Conservation (phyloP, 306 rosid species). For the Castanea crenata region DNA sequence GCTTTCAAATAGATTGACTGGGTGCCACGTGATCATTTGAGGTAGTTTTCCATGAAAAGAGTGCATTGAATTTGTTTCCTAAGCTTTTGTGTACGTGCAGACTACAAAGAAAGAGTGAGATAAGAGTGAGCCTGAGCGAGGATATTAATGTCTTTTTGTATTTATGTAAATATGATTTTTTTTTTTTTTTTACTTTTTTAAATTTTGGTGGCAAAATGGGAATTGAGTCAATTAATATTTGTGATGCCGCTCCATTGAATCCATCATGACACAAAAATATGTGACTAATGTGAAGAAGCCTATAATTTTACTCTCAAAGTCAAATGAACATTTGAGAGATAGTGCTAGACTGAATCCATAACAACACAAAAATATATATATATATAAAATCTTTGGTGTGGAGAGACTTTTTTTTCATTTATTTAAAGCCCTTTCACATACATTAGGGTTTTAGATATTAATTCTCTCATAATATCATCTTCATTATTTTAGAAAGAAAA, state of each 20-base stretch:
- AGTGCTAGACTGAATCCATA: no score
- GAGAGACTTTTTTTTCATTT: not conserved
- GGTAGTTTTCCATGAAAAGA: not conserved
- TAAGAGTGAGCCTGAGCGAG: slow-evolving; percentile 33
- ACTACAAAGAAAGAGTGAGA: not conserved
- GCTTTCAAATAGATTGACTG: slow-evolving; percentile 13
- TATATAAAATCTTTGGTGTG: no score
- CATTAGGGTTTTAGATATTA: not conserved
- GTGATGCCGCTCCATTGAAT: no score
- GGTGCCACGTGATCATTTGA: not conserved
- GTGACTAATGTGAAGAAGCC: no score
- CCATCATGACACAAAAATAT: no score
- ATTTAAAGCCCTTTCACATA: not conserved
- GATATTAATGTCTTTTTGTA: slow-evolving; percentile 24
- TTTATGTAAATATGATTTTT: slow-evolving; percentile 35
- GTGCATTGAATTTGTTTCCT: no score
- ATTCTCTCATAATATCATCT: no score
- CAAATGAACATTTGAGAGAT: no score
- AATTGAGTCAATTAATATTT: not conserved
- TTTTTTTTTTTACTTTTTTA: not conserved
- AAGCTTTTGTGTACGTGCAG: slow-evolving; percentile 30
- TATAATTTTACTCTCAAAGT: no score
- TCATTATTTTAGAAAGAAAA: no score
- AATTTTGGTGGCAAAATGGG: slow-evolving; percentile 1
- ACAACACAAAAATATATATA: no score